These are phyloP conservation scores for Coprinellus micaceus DNA, from an alignment of 768 basidiomycete genomes.

Conservation along the genomic window DNA sequence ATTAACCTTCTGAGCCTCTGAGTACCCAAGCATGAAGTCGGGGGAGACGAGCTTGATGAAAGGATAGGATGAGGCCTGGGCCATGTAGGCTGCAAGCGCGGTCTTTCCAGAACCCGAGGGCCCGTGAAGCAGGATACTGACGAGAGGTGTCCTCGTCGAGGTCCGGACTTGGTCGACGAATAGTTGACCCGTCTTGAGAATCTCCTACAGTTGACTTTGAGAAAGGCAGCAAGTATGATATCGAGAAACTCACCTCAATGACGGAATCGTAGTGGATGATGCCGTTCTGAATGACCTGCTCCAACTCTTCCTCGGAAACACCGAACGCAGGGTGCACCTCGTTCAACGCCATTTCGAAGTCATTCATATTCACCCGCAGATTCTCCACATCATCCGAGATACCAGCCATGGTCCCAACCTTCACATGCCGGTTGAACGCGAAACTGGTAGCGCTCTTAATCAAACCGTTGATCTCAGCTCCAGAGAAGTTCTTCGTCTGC, in stretches of 20 bases:
- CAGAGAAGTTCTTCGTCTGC: conserved; percentile 94
- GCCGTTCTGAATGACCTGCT: conserved; percentile 91
- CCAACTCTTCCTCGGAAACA: conserved; percentile 94
- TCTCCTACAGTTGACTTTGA: conserved; percentile 51
- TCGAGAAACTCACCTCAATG: conserved; percentile 60
- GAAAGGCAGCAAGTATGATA: background rate
- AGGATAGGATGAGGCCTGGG: conserved; percentile 88
- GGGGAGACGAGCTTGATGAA: conserved; percentile 98
- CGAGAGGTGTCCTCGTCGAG: conserved; percentile 86
- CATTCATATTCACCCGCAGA: conserved; percentile 77
- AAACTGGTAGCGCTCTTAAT: conserved; percentile 99
- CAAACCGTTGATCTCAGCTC: conserved; percentile 92
- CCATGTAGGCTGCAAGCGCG: conserved; percentile 90
- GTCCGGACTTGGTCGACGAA: conserved; percentile 93
- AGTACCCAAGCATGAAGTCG: conserved; percentile 94
- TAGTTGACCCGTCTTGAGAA: conserved; percentile 80
- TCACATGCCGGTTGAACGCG: conserved; percentile 96
- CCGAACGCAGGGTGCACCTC: conserved; percentile 97
- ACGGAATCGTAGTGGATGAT: conserved; percentile 82
- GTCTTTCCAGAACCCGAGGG: conserved; percentile 92
- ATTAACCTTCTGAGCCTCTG: conserved; percentile 87
- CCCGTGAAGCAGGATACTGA: conserved; percentile 86
- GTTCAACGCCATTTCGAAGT: conserved; percentile 87
- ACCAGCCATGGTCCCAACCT: conserved; percentile 95
- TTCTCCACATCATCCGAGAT: conserved; percentile 95